A percentile compares a stretch with the other conserved stretches of the same genome.
phyloP scores from a whole-genome alignment of 2,329 filamentous ascomycete species.

The Fusarium sp. region DNA sequence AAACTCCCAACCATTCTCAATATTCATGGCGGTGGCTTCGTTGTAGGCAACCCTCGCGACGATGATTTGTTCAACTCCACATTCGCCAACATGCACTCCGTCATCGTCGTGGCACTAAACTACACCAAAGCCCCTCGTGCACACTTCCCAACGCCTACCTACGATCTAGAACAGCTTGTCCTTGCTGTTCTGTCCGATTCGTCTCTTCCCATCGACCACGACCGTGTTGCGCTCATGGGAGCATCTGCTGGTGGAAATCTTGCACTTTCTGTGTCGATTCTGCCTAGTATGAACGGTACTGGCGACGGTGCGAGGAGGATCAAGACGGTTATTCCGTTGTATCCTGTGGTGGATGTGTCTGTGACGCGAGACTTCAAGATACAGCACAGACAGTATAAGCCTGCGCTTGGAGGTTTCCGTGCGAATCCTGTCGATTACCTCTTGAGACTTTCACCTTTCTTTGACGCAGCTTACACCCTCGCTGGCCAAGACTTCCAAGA shows the following conservation, averaged over 20 bases:
- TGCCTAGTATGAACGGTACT: constrained; percentile 24
- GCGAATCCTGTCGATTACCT: constrained; percentile 8
- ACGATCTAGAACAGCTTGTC: constrained; percentile 25
- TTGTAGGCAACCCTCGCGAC: constrained; percentile 14
- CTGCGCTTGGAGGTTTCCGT: constrained; percentile 14
- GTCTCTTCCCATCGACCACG: constrained; percentile 5
- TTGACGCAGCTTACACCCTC: constrained; percentile 18
- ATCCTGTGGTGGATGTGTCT: constrained; percentile 17
- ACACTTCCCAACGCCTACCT: constrained; percentile 11
- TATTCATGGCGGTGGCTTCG: constrained; percentile 26
- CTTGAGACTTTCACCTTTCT: constrained; percentile 2
- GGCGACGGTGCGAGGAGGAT: constrained; percentile 21
- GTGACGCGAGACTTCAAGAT: constrained; percentile 7
- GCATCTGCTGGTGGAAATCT: constrained; percentile 23
- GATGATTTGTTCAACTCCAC: constrained; percentile 17
- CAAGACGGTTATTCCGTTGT: constrained; percentile 5
- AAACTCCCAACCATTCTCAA: constrained; percentile 5
- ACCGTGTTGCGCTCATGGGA: constrained; percentile 12
- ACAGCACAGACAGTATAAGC: constrained; percentile 16
- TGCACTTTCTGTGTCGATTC: constrained; percentile 7
- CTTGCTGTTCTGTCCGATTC: constrained; percentile 8
- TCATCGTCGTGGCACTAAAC: constrained; percentile 20
- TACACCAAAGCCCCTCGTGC: constrained; percentile 15
- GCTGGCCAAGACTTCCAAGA: constrained; percentile 11
- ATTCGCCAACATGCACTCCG: constrained; percentile 22